Evolutionary conservation across 306 rosid genomes (phyloP), one percentile per base, ranked within the genome.

Genomic region (Pyrus bretschneideri): DNA sequence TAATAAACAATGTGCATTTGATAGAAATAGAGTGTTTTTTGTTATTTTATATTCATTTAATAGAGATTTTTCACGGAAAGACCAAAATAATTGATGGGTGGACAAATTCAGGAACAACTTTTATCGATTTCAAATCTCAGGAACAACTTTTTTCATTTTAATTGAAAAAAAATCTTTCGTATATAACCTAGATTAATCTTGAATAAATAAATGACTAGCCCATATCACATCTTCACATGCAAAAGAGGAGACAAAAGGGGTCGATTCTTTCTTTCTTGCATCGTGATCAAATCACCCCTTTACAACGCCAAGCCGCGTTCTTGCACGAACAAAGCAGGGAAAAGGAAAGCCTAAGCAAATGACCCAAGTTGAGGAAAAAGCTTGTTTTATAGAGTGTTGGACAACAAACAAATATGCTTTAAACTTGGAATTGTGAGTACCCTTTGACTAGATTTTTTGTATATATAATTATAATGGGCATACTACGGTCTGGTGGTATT

Each of bases 231-330:
- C 4, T 70, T 51, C 83, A 83, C 86, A 75, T 75, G 86, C 75
- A 62, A 64, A 61, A 25, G 15, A 25, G 64, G 70, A 40, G 76
- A 74, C 82, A 72, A 33, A 46, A 79, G 70, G 25, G 78, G 69
- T 66, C 21, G 73, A 83, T 70, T 30, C 73, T 52, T 51, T 23
- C 25, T 59, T 29, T 27, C 38, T 62, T 18, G 6, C 52, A 72
- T 55, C 74, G 57, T 21, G 4, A 11, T 29, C 35, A 9, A 15
- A 30, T 23, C 73, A 13, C n/a, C 66, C 73, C 73, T 60, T 68
- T 54, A 23, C 83, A 87, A 81, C 73, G 63, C 61, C 77, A 91
- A 91, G 78, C 88, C 92, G 93, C 90, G 93, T 91, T 72, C 38
- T 44, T 18, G 79, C 93, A 89, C 88, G 87, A 87, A 82, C 38